Evolutionary conservation across 192 early-diverging fungal genomes (phyloP).

Genomic region (Linnemannia elongata): DNA sequence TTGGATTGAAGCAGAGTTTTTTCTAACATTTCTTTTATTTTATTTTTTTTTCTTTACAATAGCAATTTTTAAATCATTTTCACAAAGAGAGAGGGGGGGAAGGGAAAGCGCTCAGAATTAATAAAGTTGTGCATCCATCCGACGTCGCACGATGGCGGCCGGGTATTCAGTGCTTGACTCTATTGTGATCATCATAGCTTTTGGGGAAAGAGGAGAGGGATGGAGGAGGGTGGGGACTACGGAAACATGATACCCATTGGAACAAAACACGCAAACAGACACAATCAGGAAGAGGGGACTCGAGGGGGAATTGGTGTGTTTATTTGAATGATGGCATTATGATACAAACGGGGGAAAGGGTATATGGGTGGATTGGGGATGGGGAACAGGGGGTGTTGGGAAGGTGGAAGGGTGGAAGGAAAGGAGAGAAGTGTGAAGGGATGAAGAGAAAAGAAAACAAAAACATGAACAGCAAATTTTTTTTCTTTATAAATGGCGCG

Average conservation of each 20-base stretch:
- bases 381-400: background rate
- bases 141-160: constrained; percentile 59
- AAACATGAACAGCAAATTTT: constrained; percentile 8
- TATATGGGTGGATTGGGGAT: constrained; percentile 1
- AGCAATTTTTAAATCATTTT: background rate
- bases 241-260: background rate
- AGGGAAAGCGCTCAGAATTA: constrained; percentile 49
- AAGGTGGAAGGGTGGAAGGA: background rate
- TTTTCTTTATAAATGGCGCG: constrained; percentile 1
- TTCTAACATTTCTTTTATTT: background rate
- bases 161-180: constrained; percentile 61
- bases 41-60: background rate
- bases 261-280: background rate
- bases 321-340: background rate
- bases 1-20: background rate
- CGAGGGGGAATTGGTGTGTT: background rate
- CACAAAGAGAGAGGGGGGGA: background rate
- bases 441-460: background rate
- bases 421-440: background rate
- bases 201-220: background rate
- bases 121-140: constrained; percentile 58
- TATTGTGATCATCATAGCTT: constrained; percentile 57
- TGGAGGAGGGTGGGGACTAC: background rate
- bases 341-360: background rate
- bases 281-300: background rate